Percentiles rank a stretch among this genome's conserved stretches.
These are phyloP conservation scores for Cyclotella distinguenda DNA, from an alignment of 108 stramenopile species.

Conservation along the genomic window DNA sequence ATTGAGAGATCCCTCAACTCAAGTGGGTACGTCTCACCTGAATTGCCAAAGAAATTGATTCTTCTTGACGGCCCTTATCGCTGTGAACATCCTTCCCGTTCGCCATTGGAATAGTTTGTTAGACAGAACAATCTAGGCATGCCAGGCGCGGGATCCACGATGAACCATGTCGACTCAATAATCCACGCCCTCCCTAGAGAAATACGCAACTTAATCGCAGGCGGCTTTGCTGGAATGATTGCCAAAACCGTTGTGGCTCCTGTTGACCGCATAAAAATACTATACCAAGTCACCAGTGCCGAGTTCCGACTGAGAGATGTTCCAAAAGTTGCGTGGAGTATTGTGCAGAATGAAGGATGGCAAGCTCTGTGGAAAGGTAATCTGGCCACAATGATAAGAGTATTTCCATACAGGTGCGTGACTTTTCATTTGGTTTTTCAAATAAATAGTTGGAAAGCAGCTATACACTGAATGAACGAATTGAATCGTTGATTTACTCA, in stretches of 20 bases:
- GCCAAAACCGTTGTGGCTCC: constrained; percentile 91
- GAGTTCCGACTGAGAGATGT: constrained; percentile 69
- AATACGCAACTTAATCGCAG: constrained; percentile 71
- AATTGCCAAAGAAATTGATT: no score
- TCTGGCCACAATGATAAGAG: constrained; percentile 92
- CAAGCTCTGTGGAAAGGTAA: constrained; percentile 94
- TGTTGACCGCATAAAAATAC: constrained; percentile 87
- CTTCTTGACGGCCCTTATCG: no score
- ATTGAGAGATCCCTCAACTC: no score
- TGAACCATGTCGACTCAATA: not conserved
- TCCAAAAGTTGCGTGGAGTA: constrained; percentile 60
- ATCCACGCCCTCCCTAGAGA: constrained; percentile 63
- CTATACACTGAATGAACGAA: no score
- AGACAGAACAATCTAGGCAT: no score
- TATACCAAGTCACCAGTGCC: constrained; percentile 81
- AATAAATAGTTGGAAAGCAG: no score
- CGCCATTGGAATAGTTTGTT: no score
- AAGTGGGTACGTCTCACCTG: no score
- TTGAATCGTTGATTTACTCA: no score
- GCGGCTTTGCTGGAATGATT: constrained; percentile 84
- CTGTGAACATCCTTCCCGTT: no score
- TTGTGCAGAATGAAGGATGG: constrained; percentile 78
- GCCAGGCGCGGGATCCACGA: no score
- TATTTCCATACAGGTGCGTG: constrained; percentile 86
- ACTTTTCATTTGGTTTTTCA: not conserved